phyloP scores from a whole-genome alignment of 345 rosid genomes.

The Populus pruinosa region DNA sequence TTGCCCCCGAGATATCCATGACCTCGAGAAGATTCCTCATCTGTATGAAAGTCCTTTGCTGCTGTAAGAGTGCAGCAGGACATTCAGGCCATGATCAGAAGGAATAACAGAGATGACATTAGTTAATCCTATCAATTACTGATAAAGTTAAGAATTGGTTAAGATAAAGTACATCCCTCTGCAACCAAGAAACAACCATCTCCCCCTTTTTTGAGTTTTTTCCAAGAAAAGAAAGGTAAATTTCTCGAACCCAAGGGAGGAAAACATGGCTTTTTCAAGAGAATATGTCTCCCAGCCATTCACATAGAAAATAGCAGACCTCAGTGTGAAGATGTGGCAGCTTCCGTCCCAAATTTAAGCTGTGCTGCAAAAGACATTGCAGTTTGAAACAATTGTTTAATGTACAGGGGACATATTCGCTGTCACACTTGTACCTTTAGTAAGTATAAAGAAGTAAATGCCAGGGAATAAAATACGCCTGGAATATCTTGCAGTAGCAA shows the following conservation, averaged over 20 bases:
- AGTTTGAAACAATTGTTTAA: too few relatives aligned
- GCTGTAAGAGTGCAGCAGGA: constrained; percentile 31
- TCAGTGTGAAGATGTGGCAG: not conserved
- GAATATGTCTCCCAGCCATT: not conserved
- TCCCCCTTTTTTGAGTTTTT: not conserved
- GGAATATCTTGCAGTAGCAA: not conserved
- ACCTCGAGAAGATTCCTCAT: constrained; percentile 88
- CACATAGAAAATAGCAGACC: not conserved
- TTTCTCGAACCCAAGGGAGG: not conserved
- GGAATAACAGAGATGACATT: not conserved
- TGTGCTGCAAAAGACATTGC: too few relatives aligned
- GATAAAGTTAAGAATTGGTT: not conserved
- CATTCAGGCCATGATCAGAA: not conserved
- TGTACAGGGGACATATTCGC: too few relatives aligned
- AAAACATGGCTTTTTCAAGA: not conserved
- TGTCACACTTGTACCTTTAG: too few relatives aligned
- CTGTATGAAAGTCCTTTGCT: constrained; percentile 76
- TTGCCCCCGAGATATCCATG: constrained; percentile 85
- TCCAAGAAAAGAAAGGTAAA: not conserved
- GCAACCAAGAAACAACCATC: not conserved
- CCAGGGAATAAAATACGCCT: not conserved
- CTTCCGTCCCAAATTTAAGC: not conserved
- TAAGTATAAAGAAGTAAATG: not conserved
- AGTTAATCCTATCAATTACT: not conserved
- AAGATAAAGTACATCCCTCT: not conserved